Percentiles rank a stretch among this genome's conserved stretches.
These are phyloP conservation scores for Oxytropis ochrocephala DNA, from an alignment of 306 rosid genomes.

Conservation along the genomic window DNA sequence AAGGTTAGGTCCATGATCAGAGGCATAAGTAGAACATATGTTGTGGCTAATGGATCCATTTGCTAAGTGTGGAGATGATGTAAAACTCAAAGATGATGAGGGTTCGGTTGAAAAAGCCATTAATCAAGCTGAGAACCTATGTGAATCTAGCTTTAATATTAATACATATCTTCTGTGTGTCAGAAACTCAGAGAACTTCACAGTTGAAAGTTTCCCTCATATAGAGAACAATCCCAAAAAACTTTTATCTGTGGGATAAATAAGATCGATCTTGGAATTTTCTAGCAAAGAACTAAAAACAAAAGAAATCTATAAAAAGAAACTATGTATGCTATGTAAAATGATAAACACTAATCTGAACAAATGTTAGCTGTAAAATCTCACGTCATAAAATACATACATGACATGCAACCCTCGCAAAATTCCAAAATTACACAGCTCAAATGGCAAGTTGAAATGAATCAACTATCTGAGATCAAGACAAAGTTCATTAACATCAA, in stretches of 20 bases:
- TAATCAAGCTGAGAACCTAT: constrained; percentile 1
- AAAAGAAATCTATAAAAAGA: constrained; percentile 12
- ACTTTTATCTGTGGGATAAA: background rate
- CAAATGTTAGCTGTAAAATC: constrained; percentile 7
- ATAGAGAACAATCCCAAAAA: background rate
- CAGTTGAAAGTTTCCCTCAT: constrained; percentile 8
- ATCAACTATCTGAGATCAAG: background rate
- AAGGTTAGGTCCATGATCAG: constrained; percentile 52
- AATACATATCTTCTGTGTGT: background rate
- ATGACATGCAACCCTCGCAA: constrained; percentile 16
- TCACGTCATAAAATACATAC: background rate
- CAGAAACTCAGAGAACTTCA: constrained; percentile 4
- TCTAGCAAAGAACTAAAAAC: constrained; percentile 3
- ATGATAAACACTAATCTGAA: background rate
- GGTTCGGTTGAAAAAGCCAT: constrained; percentile 79
- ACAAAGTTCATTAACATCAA: background rate
- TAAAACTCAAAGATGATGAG: constrained; percentile 83
- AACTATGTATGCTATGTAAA: background rate
- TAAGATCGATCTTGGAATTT: background rate
- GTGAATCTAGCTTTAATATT: background rate
- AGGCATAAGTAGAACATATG: constrained; percentile 28
- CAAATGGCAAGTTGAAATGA: background rate
- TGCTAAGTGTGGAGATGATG: constrained; percentile 65
- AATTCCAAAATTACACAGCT: background rate
- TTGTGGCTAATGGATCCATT: constrained; percentile 64